These are phyloP conservation scores for Podospora tetraspora DNA, from an alignment of 495 filamentous ascomycete genomes.

Conservation along the genomic window DNA sequence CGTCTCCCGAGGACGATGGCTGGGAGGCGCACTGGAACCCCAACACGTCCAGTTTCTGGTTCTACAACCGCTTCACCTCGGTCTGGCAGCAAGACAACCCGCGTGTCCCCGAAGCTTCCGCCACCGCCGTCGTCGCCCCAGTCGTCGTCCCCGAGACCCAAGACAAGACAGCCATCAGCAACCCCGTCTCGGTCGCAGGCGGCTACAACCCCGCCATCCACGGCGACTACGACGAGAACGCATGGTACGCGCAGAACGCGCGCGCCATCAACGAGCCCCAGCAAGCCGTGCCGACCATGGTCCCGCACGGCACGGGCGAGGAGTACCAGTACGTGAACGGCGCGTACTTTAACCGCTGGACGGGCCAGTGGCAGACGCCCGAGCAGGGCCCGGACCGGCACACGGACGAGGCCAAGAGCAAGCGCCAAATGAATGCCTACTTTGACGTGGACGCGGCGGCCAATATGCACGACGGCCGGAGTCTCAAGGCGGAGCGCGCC, in stretches of 20 bases:
- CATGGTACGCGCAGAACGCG: conserved; percentile 72
- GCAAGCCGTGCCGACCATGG: background rate
- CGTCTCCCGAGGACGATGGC: conserved; percentile 62
- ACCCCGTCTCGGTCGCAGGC: conserved; percentile 40
- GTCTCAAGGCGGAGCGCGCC: conserved; percentile 82
- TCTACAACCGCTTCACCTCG: conserved; percentile 78
- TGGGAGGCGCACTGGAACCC: conserved; percentile 85
- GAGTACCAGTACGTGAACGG: conserved; percentile 54
- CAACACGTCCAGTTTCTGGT: conserved; percentile 68
- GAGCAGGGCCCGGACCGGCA: conserved; percentile 53
- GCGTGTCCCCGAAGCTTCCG: conserved; percentile 52
- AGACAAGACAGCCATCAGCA: conserved; percentile 21
- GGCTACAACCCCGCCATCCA: conserved; percentile 96
- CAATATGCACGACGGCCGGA: conserved; percentile 86
- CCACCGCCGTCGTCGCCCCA: conserved; percentile 21
- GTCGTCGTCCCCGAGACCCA: conserved; percentile 30
- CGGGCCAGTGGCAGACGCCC: conserved; percentile 76
- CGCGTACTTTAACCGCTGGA: conserved; percentile 87
- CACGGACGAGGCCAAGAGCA: conserved; percentile 84
- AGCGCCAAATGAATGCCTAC: conserved; percentile 86
- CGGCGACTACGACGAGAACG: conserved; percentile 89
- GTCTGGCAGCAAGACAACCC: conserved; percentile 87
- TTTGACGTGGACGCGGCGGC: conserved; percentile 98
- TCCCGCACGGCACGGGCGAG: conserved; percentile 21
- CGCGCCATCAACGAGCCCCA: conserved; percentile 10